phyloP scores from a whole-genome alignment of 2,329 filamentous ascomycete species.

The Alternaria triticimaculans region DNA sequence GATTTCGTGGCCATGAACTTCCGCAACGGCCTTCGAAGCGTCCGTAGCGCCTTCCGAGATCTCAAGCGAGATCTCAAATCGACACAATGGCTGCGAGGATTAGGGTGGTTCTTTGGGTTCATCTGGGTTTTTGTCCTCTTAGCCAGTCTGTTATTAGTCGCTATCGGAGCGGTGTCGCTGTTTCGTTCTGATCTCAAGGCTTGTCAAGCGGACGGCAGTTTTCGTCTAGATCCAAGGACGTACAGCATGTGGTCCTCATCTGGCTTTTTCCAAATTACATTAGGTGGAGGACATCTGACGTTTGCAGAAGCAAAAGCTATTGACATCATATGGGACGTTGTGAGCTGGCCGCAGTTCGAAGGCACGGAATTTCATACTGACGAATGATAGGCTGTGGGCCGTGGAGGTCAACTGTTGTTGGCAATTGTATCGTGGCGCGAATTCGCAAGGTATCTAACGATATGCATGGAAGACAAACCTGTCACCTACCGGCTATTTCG shows the following conservation, averaged over 20 bases:
- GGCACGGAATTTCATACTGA: neutral
- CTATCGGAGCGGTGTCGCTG: neutral
- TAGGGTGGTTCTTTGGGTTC: neutral
- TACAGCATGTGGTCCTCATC: neutral
- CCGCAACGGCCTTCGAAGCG: neutral
- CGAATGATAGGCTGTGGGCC: neutral
- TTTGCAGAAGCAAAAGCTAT: neutral
- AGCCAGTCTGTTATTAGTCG: neutral
- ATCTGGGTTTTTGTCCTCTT: neutral
- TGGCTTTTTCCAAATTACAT: neutral
- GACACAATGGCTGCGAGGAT: neutral
- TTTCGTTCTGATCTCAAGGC: neutral
- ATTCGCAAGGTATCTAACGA: neutral
- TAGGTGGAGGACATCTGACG: neutral
- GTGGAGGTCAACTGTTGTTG: neutral
- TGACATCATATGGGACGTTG: neutral
- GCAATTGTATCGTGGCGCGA: neutral
- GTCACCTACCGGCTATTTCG: neutral
- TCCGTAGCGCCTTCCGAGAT: neutral
- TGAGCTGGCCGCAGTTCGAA: neutral
- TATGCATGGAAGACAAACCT: neutral
- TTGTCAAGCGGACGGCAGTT: neutral
- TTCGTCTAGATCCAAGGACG: neutral
- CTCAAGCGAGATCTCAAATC: neutral
- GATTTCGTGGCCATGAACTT: neutral